Percentiles rank a stretch among this genome's conserved stretches.
phyloP scores from a whole-genome alignment of 805 yeast species.

The Candida verbasci region DNA sequence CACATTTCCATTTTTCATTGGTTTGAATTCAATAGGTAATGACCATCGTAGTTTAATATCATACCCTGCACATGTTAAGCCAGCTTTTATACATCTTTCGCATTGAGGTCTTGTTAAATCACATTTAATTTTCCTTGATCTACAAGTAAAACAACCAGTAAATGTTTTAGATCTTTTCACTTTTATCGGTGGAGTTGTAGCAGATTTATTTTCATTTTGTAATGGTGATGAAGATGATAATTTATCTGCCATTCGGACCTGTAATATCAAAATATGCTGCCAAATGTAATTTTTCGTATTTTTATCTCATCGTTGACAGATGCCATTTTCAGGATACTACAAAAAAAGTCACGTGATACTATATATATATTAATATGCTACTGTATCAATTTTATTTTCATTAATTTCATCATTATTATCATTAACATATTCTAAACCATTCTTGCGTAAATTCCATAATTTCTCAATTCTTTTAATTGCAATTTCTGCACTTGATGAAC shows the following conservation, averaged over 20 bases:
- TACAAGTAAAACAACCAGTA: conserved; percentile 86
- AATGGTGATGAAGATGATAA: not conserved
- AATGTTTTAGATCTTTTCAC: conserved; percentile 54
- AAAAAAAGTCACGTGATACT: not conserved
- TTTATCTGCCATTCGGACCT: conserved; percentile 2
- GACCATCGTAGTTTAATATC: conserved; percentile 79
- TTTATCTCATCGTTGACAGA: conserved; percentile 5
- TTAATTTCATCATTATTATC: conserved; percentile 6
- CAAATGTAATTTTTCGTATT: not conserved
- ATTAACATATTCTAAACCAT: conserved; percentile 8
- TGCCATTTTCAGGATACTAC: conserved; percentile 1
- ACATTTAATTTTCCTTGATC: conserved; percentile 76
- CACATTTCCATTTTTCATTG: conserved; percentile 21
- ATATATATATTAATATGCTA: conserved; percentile 9
- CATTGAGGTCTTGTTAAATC: conserved; percentile 71
- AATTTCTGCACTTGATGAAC: conserved; percentile 49
- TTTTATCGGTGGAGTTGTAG: conserved; percentile 2
- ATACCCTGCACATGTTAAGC: conserved; percentile 75
- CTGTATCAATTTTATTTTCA: conserved; percentile 9
- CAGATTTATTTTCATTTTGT: not conserved
- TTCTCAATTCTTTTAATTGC: conserved; percentile 20
- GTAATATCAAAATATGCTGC: no score
- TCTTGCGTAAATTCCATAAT: conserved; percentile 21
- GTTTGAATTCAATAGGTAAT: conserved; percentile 38
- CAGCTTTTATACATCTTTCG: conserved; percentile 62